Evolutionary conservation across 2,329 filamentous ascomycete genomes (phyloP), one percentile per base, ranked within the genome.

Genomic region (Leptographium radiaticola): DNA sequence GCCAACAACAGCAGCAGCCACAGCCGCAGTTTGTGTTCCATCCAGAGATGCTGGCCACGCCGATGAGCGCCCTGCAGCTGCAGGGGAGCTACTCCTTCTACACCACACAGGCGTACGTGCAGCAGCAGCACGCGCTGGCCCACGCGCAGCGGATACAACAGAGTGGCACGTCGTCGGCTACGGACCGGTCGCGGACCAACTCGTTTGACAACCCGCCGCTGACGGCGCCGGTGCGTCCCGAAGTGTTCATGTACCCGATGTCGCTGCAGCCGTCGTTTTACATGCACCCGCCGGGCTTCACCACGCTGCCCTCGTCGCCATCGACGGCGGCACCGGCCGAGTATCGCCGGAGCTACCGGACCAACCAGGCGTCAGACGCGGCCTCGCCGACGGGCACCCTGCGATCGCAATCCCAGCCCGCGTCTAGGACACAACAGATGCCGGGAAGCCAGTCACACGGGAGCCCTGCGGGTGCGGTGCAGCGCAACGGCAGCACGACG

Each of bases 331-430:
- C 70, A 3, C 61, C 66, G 9, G 68, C 76, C 34, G 81, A 84
- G 56, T 77, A 76, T 59, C 73, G 80, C 58, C 72, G 80, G 51
- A 74, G 76, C 48, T 79, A 83, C 58, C 71, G 80, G 61, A 75
- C 77, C 1, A 68, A 70, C 11, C 66, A 70, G 30, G 68, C 72
- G 16, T 75, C 71, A 30, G 79, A 82, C 39, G 64, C 72, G 15
- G 71, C 68, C 18, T 66, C 70, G 40, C 66, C 72, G 31, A 76
- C 71, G 53, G 77, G 79, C 59, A 70, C 78, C n/a, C 64, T 81
- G 57, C 74, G 81, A 58, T 84, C 81, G 31, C 81, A 84, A 62
- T 84, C 81, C n/a, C 81, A 84, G 62, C 81, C 81, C 30, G 80
- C 80, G 3, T 75, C 77, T 38, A 71, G 78, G 36, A 63, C 62